Base-by-base conservation (phyloP, 768 basidiomycete genomes). In the Melanogaster broomeanus region DNA sequence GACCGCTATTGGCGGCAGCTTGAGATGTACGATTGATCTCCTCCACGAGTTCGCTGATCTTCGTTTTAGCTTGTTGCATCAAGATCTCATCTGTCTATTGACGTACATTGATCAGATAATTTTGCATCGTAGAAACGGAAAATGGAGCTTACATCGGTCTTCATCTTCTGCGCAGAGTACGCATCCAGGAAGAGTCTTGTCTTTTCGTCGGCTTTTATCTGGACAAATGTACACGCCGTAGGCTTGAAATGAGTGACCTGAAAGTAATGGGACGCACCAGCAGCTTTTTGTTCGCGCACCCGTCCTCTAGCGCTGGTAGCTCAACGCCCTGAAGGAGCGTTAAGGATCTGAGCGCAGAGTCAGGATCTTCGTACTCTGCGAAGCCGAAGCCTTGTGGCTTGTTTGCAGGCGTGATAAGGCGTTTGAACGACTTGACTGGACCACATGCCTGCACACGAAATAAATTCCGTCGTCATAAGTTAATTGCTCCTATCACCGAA, bases 191-290 rank as follows among this genome's bases (percentile, higher is more conserved):
- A 91, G 9, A 82, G 77, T 45, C 85, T 85, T 0, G 93, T 97
- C 73, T 97, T 97, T 72, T 97, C 93, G 68, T 99, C 97, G 51
- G 92, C 93, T 74, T 96, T 98, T 55, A 98, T 85, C 88, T 93
- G 64, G 38, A 49, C 37, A 52, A 18, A 22, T 28, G 42, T 6
- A 39, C n/a, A 62, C 57, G 70, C 73, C 66, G 74, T 77, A 77
- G 76, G 73, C 63, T 61, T 72, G 74, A 59, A 55, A 41, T 22
- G 22, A 45, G 37, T 8, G 31, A 25, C 8, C 1, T 13, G 38
- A 49, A 13, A 37, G 49, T 6, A 31, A 53, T 28, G 47, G 49
- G 64, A 83, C 88, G 76, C 74, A 92, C 93, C 63, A 85, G 68
- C 16, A 89, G 65, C 46, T 79, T 78, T 69, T 88, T 88, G 57